phyloP scores from a whole-genome alignment of 2,329 filamentous ascomycete genomes.

The Venturia nashicola region DNA sequence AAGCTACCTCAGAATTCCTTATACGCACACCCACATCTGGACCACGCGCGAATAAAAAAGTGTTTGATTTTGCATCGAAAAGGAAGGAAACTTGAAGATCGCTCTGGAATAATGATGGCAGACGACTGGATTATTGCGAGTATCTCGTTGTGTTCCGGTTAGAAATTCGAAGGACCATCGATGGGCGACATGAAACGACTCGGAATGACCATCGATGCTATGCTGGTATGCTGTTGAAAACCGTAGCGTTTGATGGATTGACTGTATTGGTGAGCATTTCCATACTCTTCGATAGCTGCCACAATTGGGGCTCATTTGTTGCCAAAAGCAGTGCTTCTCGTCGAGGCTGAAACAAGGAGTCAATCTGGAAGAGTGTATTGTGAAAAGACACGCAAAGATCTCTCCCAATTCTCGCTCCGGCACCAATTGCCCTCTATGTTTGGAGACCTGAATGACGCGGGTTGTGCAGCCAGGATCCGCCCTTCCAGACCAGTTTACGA shows the following conservation, averaged over 20 bases:
- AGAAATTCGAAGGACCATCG: background rate
- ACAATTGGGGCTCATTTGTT: background rate
- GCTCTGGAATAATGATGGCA: background rate
- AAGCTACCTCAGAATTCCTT: too few relatives aligned
- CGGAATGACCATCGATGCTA: background rate
- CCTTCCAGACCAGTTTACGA: background rate
- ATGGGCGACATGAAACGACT: background rate
- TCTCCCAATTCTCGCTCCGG: too few relatives aligned
- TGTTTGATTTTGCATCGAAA: too few relatives aligned
- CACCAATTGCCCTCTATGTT: too few relatives aligned
- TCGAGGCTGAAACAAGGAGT: background rate
- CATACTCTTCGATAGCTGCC: background rate
- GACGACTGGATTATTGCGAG: background rate
- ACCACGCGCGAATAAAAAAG: too few relatives aligned
- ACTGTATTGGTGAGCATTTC: background rate
- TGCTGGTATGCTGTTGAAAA: background rate
- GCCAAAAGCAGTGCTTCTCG: background rate
- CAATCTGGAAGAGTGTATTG: background rate
- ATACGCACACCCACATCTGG: too few relatives aligned
- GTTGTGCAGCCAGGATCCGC: background rate
- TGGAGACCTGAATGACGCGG: too few relatives aligned
- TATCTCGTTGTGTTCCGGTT: background rate
- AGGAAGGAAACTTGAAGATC: background rate
- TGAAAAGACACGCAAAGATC: background rate
- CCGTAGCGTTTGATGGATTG: background rate